Evolutionary conservation across 352 stramenopile genomes (phyloP), one percentile per base, ranked within the genome.

Genomic region (Phytophthora foliorum): DNA sequence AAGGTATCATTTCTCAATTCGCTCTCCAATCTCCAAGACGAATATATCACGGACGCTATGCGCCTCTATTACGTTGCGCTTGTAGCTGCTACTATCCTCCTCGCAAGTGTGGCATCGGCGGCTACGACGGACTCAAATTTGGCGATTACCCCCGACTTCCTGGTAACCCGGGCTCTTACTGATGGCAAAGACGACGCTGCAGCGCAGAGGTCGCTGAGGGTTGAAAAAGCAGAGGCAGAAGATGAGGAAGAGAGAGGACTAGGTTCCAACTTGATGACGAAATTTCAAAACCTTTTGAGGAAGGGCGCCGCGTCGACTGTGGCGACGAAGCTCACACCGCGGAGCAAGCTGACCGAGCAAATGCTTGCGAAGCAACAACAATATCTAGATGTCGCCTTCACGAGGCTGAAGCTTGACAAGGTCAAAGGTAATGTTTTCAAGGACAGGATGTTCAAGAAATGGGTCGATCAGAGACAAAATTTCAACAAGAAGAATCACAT

Each of bases 191-290:
- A 27, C 6, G 41, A 22, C 9, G 14, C 38, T 27, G 27, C n/a
- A 51, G 19, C 9, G 9, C 41, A 21, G 25, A 50, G 39, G 10
- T 53, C 16, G 11, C 39, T 52, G 41, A 52, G 41, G 31, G 21
- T 13, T 19, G 41, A 44, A 11, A 44, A 44, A 10, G n/a, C 19
- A 27, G 10, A 11, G 19, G 34, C 29, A 32, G 13, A 51, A 51
- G 25, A 61, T 34, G 53, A 61, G 17, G 51, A 57, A 45, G 50
- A 57, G 21, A 31, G 32, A 14, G 17, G 25, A 51, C 4, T 22
- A 29, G 1, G 36, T 16, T 27, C 5, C n/a, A 45, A 41, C 38
- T n/a, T 42, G 10, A 3, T 51, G 21, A 22, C 9, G 9, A 60
- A 60, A 38, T 13, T 60, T 14, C 34, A 51, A 51, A 51, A 60